These are phyloP conservation scores for Hymenoscyphus scutula DNA, from an alignment of 2,329 filamentous ascomycete species.

Conservation along the genomic window DNA sequence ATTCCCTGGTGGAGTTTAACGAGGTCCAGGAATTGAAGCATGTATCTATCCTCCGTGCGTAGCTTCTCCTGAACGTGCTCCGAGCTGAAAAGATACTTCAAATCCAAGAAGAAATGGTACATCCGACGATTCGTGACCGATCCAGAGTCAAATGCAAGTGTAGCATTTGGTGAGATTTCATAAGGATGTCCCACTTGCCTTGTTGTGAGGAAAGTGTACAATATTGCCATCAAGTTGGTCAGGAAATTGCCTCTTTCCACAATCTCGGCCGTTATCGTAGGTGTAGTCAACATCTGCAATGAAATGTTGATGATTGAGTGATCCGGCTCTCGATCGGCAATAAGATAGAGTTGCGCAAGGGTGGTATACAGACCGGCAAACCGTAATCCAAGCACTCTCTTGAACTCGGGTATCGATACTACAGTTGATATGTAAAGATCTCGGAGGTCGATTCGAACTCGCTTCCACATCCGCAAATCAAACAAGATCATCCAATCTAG, in stretches of 20 bases:
- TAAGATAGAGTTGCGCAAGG: conserved; percentile 88
- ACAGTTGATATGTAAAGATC: conserved; percentile 96
- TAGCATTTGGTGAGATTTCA: conserved; percentile 81
- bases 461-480: conserved; percentile 95
- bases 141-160: conserved; percentile 88
- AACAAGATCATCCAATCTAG: conserved; percentile 94
- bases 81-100: conserved; percentile 87
- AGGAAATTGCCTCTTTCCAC: conserved; percentile 94
- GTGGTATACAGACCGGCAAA: conserved; percentile 94
- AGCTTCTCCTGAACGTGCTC: conserved; percentile 84
- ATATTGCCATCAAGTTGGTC: conserved; percentile 89
- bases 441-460: conserved; percentile 82
- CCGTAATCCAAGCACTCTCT: conserved; percentile 86
- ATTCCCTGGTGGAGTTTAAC: conserved; percentile 97
- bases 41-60: conserved; percentile 78
- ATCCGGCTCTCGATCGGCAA: conserved; percentile 93
- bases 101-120: conserved; percentile 96
- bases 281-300: conserved; percentile 92
- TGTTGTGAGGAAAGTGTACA: conserved; percentile 96
- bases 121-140: conserved; percentile 93
- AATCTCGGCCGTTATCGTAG: conserved; percentile 93
- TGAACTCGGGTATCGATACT: conserved; percentile 93
- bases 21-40: conserved; percentile 91
- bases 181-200: conserved; percentile 92
- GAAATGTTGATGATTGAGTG: conserved; percentile 98